phyloP scores from a whole-genome alignment of 2,329 filamentous ascomycete genomes.

The Ceratocystis albifundus region DNA sequence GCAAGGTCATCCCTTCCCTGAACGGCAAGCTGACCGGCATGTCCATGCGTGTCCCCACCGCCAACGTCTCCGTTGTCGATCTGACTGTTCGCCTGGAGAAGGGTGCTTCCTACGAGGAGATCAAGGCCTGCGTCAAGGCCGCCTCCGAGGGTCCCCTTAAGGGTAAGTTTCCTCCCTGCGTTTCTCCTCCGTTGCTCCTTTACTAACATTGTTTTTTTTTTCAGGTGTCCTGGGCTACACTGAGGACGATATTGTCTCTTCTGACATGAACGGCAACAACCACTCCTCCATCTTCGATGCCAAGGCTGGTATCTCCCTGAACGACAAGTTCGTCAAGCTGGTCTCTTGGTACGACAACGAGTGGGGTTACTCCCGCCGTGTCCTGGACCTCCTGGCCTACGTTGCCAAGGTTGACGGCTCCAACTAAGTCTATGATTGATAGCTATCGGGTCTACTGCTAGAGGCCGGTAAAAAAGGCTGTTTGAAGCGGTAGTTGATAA shows the following conservation, averaged over 20 bases:
- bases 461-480: neutral
- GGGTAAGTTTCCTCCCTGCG: constrained; percentile 46
- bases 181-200: neutral
- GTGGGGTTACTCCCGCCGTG: constrained; percentile 98
- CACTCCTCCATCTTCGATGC: constrained; percentile 98
- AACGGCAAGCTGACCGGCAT: constrained; percentile 99
- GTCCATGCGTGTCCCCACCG: constrained; percentile 96
- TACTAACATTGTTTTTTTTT: constrained; percentile 22
- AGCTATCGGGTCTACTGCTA: neutral
- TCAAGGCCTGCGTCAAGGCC: constrained; percentile 85
- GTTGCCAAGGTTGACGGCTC: constrained; percentile 63
- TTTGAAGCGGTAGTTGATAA: neutral
- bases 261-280: constrained; percentile 83
- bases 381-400: constrained; percentile 69
- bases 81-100: constrained; percentile 91
- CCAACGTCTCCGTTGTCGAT: constrained; percentile 99
- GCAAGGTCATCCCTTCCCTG: constrained; percentile 95
- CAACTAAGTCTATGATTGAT: constrained; percentile 32
- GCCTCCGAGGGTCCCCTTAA: constrained; percentile 74
- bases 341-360: constrained; percentile 99
- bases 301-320: constrained; percentile 97
- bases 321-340: constrained; percentile 98
- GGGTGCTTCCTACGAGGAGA: constrained; percentile 73
- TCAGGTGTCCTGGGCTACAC: constrained; percentile 83
- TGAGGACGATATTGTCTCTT: constrained; percentile 92